Conservation (phyloP, 495 filamentous ascomycete species). For the Penicillium cosmopolitanum region DNA sequence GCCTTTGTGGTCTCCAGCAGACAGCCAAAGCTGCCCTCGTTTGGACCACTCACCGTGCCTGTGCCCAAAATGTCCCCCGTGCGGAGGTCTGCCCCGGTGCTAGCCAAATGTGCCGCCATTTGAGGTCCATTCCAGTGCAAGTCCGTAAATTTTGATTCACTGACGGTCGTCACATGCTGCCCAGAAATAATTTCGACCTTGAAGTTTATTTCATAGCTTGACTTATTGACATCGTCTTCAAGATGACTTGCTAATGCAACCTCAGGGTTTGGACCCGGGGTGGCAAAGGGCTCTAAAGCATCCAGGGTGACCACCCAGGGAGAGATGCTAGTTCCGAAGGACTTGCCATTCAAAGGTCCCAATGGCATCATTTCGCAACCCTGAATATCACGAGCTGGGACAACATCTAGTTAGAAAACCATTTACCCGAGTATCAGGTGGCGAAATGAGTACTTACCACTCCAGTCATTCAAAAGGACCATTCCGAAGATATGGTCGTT, state of each 20-base stretch:
- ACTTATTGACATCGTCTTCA: constrained; percentile 59
- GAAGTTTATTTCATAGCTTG: constrained; percentile 69
- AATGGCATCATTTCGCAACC: constrained; percentile 40
- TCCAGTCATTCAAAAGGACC: constrained; percentile 90
- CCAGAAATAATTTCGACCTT: constrained; percentile 65
- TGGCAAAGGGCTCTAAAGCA: constrained; percentile 66
- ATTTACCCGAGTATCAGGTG: background rate
- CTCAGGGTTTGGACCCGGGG: constrained; percentile 56
- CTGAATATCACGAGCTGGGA: constrained; percentile 42
- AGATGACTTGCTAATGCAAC: constrained; percentile 63
- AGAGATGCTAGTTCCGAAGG: constrained; percentile 79
- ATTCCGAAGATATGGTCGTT: constrained; percentile 78
- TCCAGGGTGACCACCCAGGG: constrained; percentile 83
- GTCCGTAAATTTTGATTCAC: constrained; percentile 59
- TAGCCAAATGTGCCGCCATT: constrained; percentile 83
- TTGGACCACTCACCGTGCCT: constrained; percentile 77
- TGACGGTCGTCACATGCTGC: constrained; percentile 60
- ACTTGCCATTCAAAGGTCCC: constrained; percentile 64
- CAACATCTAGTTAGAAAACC: constrained; percentile 1
- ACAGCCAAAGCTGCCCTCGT: constrained; percentile 60
- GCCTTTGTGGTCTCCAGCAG: constrained; percentile 71
- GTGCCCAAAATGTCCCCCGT: constrained; percentile 81
- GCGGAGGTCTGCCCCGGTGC: constrained; percentile 73
- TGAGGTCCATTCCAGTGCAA: constrained; percentile 84
- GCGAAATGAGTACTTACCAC: constrained; percentile 57